phyloP scores from a whole-genome alignment of 768 basidiomycete species.

The Termitomyces sp. region DNA sequence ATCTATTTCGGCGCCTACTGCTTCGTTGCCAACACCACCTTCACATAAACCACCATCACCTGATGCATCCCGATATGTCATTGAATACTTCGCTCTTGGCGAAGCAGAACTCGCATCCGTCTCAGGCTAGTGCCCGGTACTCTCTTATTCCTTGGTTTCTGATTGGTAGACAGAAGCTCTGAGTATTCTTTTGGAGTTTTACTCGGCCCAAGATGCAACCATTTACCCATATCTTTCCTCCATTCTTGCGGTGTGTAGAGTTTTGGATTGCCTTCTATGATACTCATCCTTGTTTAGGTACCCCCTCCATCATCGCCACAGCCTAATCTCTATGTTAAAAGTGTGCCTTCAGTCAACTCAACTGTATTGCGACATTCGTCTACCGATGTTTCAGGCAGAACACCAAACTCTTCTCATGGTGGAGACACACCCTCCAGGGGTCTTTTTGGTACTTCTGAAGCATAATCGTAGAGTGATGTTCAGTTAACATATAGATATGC shows the following conservation, averaged over 20 bases:
- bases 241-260: slow-evolving; percentile 43
- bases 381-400: slow-evolving; percentile 32
- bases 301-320: slow-evolving; percentile 35
- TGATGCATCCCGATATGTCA: slow-evolving; percentile 58
- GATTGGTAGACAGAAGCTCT: slow-evolving; percentile 47
- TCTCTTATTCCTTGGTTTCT: slow-evolving; percentile 1
- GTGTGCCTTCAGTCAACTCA: slow-evolving; percentile 5
- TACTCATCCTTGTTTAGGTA: slow-evolving; percentile 29
- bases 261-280: background rate
- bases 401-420: slow-evolving; percentile 59
- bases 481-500: background rate
- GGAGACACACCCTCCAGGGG: slow-evolving; percentile 41
- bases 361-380: slow-evolving; percentile 14
- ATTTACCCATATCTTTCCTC: slow-evolving; percentile 43
- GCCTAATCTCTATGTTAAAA: slow-evolving; percentile 16
- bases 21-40: slow-evolving; percentile 77
- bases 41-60: slow-evolving; percentile 70
- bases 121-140: slow-evolving; percentile 40
- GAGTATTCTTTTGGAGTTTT: slow-evolving; percentile 67
- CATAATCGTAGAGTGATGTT: background rate
- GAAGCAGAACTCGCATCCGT: slow-evolving; percentile 52
- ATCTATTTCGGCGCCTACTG: slow-evolving; percentile 62
- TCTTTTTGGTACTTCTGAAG: slow-evolving; percentile 13
- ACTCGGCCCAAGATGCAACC: slow-evolving; percentile 51
- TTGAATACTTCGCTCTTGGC: slow-evolving; percentile 61